Evolutionary conservation across 148 eudicot species (phyloP), one percentile per base, ranked within the genome.

Genomic region (Spergularia marina): DNA sequence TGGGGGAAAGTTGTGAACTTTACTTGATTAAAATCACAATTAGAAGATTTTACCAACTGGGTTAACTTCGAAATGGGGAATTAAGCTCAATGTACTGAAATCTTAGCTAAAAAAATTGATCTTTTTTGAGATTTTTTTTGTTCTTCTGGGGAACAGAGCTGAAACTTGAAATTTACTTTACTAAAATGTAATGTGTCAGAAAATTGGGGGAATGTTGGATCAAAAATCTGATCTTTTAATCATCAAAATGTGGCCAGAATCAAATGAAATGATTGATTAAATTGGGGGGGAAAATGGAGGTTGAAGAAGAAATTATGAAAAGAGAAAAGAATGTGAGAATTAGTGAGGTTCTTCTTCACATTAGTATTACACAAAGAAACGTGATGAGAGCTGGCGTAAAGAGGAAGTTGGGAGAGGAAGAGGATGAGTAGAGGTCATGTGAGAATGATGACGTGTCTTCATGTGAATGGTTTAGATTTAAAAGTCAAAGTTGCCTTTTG

Each of bases 371-470:
- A 34, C 12, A 74, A 9, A 25, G 10, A 57, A 79, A 79, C 73
- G 77, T 73, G 77, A 79, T 49, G n/a, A 73, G 76, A 78, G 81
- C 65, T 72, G 75, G 75, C 71, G 53, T 16, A 41, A 10, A 64
- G 47, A 53, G 68, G 53, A 60, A 59, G 66, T 17, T 61, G 56
- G 34, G 49, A 17, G 70, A 67, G 74, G 23, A 65, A 40, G 77
- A 68, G 51, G 82, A 68, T 68, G 78, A 65, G 76, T 65, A 77
- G 62, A 74, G 69, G 72, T 76, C 81, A 82, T 84, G 83, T 84
- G 87, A 82, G 86, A 73, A 56, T 55, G 75, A 72, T 78, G 80
- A 76, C 64, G 80, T 84, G 82, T 68, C 21, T 21, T 39, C 14
- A 53, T 73, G 68, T 79, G 68, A 73, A 0, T 81, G 75, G 80